Base-by-base conservation (phyloP, 441 rosid genomes). In the Arabidopsis hybrid region DNA sequence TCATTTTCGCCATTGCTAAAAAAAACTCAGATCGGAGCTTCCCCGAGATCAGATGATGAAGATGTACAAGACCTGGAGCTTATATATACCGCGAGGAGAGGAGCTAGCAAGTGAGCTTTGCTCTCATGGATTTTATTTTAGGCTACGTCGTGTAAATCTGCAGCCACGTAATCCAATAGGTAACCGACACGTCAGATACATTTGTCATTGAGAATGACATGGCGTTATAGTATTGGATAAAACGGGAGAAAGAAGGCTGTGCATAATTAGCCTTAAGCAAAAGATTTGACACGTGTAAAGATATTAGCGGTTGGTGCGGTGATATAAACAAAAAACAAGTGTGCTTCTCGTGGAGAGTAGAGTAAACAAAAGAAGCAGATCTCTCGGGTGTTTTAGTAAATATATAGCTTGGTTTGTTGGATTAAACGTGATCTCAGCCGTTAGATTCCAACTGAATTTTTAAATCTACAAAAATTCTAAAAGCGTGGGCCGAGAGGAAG, bases 1-100 rank as follows among this genome's bases (percentile, higher is more conserved):
- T 80, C 50, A 10, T 7, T 51, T 73, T 61, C 84, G 86, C 91
- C 81, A 78, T 78, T 32, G 75, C 38, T 73, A 72, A 65, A 3
- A 72, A 65, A 3, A 43, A 60, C 81, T 60, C 81, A 74, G 78
- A 78, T 73, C 75, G 57, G 38, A 47, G 71, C 42, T 71, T 51
- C 69, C 7, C 39, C 13, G 52, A 40, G 18, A 72, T 67, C 32
- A 50, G 55, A 51, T 43, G 43, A 65, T 58, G 68, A 5, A 49
- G 68, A 5, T 58, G 64, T n/a, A 8, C 8, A 60, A 71, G 56
- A 71, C 60, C 67, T 71, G 35, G 43, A 70, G 68, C 4, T 31
- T 69, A 18, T 71, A 42, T 64, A 69, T 56, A 65, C 32, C 29
- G 38, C 65, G 26, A 21, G 32, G 13, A 8, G 55, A 46, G 53